A percentile compares a stretch with the other conserved stretches of the same genome.
Evolutionary conservation across 1,284 basidiomycete species (phyloP).

Genomic region (Pseudomicrostroma phylloplanum): DNA sequence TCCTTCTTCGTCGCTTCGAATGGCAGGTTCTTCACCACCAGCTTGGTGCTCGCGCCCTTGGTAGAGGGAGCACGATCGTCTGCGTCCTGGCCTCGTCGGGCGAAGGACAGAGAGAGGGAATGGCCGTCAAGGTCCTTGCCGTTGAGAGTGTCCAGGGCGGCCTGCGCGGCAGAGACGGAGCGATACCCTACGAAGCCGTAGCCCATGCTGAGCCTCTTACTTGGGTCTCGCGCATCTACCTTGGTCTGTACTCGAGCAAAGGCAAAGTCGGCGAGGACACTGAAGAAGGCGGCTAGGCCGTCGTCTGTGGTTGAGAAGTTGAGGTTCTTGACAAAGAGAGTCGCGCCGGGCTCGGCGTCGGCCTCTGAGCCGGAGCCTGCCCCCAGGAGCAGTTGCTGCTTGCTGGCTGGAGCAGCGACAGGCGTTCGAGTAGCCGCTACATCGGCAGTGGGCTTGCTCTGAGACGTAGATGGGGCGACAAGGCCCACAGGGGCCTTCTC

Average conservation of each 20-base stretch:
- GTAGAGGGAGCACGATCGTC: constrained; percentile 54
- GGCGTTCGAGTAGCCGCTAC: background rate
- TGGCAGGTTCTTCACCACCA: constrained; percentile 94
- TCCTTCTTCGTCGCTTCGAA: constrained; percentile 95
- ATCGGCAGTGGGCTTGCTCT: background rate
- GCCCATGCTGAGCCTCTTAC: constrained; percentile 70
- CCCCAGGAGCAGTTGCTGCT: background rate
- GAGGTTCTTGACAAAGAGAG: constrained; percentile 91
- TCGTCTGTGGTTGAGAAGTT: constrained; percentile 80
- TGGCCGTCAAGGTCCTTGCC: constrained; percentile 83
- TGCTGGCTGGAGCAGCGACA: constrained; percentile 7
- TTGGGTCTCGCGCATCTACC: constrained; percentile 60
- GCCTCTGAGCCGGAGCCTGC: constrained; percentile 17
- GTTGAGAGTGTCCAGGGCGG: constrained; percentile 71
- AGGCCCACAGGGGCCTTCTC: constrained; percentile 81
- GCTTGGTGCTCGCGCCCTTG: constrained; percentile 24
- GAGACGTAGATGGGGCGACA: background rate
- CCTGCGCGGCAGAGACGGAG: constrained; percentile 65
- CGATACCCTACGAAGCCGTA: constrained; percentile 94
- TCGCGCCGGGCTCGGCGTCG: constrained; percentile 64
- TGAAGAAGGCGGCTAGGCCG: constrained; percentile 65
- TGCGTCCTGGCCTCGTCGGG: constrained; percentile 72
- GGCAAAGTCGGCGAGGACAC: constrained; percentile 70
- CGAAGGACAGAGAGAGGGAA: constrained; percentile 74
- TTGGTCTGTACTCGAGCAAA: constrained; percentile 91